Evolutionary conservation across 2,329 filamentous ascomycete species (phyloP).

Genomic region (Colletotrichum salicis): DNA sequence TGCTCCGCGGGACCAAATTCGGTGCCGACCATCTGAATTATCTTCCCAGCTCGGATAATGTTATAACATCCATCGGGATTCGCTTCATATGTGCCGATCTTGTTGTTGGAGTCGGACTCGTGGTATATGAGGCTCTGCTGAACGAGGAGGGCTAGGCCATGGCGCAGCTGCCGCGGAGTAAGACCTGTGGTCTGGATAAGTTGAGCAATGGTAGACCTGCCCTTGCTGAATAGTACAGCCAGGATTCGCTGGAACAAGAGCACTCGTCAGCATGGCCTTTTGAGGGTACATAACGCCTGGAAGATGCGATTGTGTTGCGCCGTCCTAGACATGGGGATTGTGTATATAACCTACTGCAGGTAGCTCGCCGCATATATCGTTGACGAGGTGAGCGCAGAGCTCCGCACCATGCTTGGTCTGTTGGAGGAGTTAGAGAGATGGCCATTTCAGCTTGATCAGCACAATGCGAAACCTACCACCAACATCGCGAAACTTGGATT

Average conservation of each 20-base stretch:
- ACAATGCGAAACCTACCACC: constrained; percentile 56
- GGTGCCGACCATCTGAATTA: constrained; percentile 78
- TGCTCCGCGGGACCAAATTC: constrained; percentile 80
- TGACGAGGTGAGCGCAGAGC: constrained; percentile 89
- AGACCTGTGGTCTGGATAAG: constrained; percentile 79
- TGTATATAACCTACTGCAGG: constrained; percentile 76
- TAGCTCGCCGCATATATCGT: constrained; percentile 90
- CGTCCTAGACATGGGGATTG: background rate
- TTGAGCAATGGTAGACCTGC: constrained; percentile 77
- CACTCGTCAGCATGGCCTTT: constrained; percentile 25
- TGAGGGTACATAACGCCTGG: background rate
- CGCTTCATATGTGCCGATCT: constrained; percentile 82
- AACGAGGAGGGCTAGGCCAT: constrained; percentile 84
- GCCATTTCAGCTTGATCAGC: background rate
- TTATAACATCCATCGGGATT: constrained; percentile 84
- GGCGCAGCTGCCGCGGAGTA: constrained; percentile 78
- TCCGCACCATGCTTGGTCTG: constrained; percentile 81
- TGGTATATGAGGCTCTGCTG: constrained; percentile 90
- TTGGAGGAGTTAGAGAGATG: constrained; percentile 3
- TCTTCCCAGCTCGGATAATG: constrained; percentile 82
- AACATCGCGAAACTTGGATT: constrained; percentile 46
- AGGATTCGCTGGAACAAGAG: constrained; percentile 77
- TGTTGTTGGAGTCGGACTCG: constrained; percentile 70
- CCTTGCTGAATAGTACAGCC: constrained; percentile 78
- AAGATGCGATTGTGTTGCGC: constrained; percentile 34